Conservation (phyloP, 2,329 filamentous ascomycete species). For the Colletotrichum sp. region DNA sequence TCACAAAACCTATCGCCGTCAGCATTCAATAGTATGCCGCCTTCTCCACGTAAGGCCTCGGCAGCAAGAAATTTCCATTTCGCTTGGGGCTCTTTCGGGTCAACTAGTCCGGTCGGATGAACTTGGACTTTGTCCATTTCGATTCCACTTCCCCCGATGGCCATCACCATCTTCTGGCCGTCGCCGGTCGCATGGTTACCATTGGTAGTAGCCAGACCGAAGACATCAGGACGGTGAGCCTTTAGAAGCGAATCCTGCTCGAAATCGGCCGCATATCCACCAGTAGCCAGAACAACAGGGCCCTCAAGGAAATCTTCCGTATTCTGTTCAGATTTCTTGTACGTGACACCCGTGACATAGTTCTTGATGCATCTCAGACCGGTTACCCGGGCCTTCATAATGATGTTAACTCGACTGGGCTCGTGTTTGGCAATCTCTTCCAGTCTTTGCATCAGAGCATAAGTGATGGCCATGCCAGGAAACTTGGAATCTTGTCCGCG, state of each 20-base stretch:
- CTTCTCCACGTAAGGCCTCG: conserved; percentile 97
- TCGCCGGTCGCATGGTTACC: conserved; percentile 97
- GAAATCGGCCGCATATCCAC: conserved; percentile 98
- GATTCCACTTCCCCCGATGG: conserved; percentile 95
- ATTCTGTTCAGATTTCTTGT: conserved; percentile 79
- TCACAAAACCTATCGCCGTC: conserved; percentile 98
- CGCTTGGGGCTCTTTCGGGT: conserved; percentile 95
- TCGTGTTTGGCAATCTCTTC: conserved; percentile 94
- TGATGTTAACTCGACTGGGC: conserved; percentile 89
- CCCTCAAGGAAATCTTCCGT: conserved; percentile 69
- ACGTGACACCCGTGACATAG: conserved; percentile 85
- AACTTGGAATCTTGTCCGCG: conserved; percentile 99
- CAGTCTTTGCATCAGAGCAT: conserved; percentile 96
- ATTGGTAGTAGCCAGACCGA: conserved; percentile 91
- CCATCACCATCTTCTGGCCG: conserved; percentile 99
- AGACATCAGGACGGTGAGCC: conserved; percentile 94
- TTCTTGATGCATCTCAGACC: conserved; percentile 92
- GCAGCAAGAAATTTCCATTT: conserved; percentile 99
- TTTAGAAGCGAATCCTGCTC: conserved; percentile 87
- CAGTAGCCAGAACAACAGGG: conserved; percentile 91
- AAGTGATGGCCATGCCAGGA: conserved; percentile 99
- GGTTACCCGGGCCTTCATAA: conserved; percentile 98
- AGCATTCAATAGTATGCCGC: conserved; percentile 91
- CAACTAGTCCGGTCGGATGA: conserved; percentile 95
- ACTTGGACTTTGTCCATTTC: conserved; percentile 99